Evolutionary conservation across 805 yeast genomes (phyloP), one percentile per base, ranked within the genome.

Genomic region (Alloascoidea africana): DNA sequence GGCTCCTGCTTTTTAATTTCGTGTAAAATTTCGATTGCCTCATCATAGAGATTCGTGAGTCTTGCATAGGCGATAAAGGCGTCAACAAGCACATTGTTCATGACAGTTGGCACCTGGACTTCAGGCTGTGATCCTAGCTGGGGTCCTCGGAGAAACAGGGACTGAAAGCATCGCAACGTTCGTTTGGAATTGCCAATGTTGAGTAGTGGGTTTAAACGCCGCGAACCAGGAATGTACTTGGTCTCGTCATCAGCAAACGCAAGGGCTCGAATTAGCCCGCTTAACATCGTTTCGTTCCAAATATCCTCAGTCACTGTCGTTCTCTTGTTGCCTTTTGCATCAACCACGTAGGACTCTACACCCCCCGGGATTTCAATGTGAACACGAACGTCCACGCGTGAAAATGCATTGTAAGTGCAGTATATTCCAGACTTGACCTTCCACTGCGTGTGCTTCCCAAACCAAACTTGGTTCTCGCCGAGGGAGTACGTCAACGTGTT

Each of bases 191-290:
- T 56, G 18, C 60, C 65, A 5, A 61, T 59, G 19, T 57, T 59
- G 17, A 64, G 51, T 42, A 91, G 69, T 3, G 96, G 96, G 48
- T 85, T 80, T 40, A 84, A 65, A 41, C 79, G 74, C 45, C 95
- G 70, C 30, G 91, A 79, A 52, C 87, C 94, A 5, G 86, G 94
- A 39, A 91, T 68, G 35, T 66, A 64, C 49, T 61, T 80, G 59
- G 58, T 77, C 55, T 81, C 89, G 34, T 77, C 85, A 37, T 85
- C 94, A 37, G 82, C 85, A 44, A 73, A 83, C 39, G 85, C 59
- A 33, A 91, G 55, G 4, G 87, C 62, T 48, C 98, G 69, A 16
- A 85, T 74, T 44, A 86, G 67, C 2, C 86, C 77, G 50, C 85
- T 65, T 44, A 76, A 63, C 50, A 66, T 76, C 1, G 84, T 70